A percentile compares a stretch with the other conserved stretches of the same genome.
Conservation (phyloP, 108 stramenopile species). For the Discostella pseudostelligera region DNA sequence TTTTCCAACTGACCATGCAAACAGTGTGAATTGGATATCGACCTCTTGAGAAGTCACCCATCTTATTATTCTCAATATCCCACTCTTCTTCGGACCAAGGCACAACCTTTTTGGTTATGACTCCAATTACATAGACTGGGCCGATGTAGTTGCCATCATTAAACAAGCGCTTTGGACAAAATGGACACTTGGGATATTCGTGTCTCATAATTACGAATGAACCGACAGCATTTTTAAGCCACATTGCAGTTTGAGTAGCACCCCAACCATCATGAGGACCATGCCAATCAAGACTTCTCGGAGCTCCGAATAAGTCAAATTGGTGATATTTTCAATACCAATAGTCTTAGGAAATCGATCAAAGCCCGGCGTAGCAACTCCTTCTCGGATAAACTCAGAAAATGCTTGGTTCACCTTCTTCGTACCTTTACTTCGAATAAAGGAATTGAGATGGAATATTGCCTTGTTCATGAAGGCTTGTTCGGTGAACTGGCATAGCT, state of each 20-base stretch:
- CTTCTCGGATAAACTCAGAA: constrained; percentile 5
- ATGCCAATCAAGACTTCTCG: not conserved
- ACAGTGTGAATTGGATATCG: not conserved
- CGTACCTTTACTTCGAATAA: not conserved
- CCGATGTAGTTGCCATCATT: constrained; percentile 13
- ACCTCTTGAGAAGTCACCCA: not conserved
- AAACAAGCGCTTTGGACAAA: not conserved
- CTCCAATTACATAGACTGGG: constrained; percentile 20
- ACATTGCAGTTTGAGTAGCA: constrained; percentile 15
- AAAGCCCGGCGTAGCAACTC: constrained; percentile 10
- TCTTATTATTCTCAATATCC: constrained; percentile 5
- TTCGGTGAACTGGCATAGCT: not conserved
- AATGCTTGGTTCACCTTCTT: constrained; percentile 1
- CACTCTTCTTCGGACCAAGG: constrained; percentile 15
- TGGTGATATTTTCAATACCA: not conserved
- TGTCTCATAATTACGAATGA: constrained; percentile 20
- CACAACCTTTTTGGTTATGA: constrained; percentile 17
- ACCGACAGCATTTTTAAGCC: constrained; percentile 16
- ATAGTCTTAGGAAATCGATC: not conserved
- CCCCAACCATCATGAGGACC: not conserved
- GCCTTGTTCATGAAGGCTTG: constrained; percentile 7
- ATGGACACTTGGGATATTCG: constrained; percentile 6
- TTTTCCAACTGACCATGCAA: constrained; percentile 16
- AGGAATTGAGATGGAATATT: constrained; percentile 3
- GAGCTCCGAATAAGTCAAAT: constrained; percentile 2